phyloP scores from a whole-genome alignment of 768 basidiomycete genomes.

The Aureoboletus auriporus region DNA sequence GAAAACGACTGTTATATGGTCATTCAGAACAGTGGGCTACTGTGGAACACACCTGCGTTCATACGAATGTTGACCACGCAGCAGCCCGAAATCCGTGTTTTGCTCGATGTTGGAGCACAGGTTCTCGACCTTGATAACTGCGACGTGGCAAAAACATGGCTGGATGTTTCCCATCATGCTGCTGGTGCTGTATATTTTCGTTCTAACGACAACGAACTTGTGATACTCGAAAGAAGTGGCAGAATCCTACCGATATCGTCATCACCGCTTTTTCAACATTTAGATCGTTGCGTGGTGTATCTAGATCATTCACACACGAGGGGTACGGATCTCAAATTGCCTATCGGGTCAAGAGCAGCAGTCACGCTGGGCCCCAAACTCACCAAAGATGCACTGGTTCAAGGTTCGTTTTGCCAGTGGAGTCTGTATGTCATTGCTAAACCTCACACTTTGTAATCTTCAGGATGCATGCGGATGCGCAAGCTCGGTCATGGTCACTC shows the following conservation, averaged over 20 bases:
- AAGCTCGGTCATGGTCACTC: no score
- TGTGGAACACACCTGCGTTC: slow-evolving; percentile 16
- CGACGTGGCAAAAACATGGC: slow-evolving; percentile 28
- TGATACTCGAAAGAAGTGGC: slow-evolving; percentile 32
- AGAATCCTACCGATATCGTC: slow-evolving; percentile 31
- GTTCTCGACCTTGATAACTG: slow-evolving; percentile 44
- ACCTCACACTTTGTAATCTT: no score
- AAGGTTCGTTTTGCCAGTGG: no score
- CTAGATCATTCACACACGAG: no score
- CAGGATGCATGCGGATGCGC: no score
- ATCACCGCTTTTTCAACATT: slow-evolving; percentile 38
- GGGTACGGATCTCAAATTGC: no score
- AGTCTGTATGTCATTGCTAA: no score
- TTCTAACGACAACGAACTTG: slow-evolving; percentile 32
- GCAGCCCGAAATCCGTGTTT: slow-evolving; percentile 36
- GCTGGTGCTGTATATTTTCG: slow-evolving; percentile 40
- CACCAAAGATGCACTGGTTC: no score
- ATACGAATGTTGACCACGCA: slow-evolving; percentile 29
- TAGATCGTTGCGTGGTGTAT: no score
- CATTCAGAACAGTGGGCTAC: slow-evolving; percentile 31
- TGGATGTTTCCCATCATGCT: slow-evolving; percentile 17
- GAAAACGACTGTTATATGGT: no score
- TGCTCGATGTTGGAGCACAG: slow-evolving; percentile 53
- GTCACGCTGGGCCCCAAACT: no score
- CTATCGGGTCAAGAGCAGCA: no score